These are phyloP conservation scores for Delonix regia DNA, from an alignment of 306 rosid species.

Conservation along the genomic window DNA sequence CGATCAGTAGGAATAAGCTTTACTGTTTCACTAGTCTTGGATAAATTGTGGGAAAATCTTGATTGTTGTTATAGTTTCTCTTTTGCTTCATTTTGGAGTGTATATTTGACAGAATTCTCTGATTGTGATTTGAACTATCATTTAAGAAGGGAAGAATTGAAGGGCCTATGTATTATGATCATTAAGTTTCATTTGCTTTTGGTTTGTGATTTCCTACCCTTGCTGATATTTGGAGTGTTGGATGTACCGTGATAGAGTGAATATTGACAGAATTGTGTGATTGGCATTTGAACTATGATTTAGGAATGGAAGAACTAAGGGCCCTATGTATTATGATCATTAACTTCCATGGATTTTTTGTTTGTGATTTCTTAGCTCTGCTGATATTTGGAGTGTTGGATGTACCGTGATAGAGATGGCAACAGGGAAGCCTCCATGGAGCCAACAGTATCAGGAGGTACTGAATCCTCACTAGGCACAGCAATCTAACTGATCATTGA, in stretches of 20 bases:
- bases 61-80: slow-evolving; percentile 3
- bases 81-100: neutral
- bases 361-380: slow-evolving; percentile 63
- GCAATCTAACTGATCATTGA: slow-evolving; percentile 24
- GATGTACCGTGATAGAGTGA: slow-evolving; percentile 94
- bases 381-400: slow-evolving; percentile 99
- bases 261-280: no score
- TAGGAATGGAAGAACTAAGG: neutral
- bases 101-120: slow-evolving; percentile 3
- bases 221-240: slow-evolving; percentile 99
- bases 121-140: slow-evolving; percentile 5
- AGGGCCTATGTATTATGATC: slow-evolving; percentile 12
- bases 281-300: slow-evolving; percentile 4
- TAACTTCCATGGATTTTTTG: neutral
- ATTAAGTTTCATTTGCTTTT: neutral
- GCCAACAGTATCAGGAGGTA: slow-evolving; percentile 97
- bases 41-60: slow-evolving; percentile 5
- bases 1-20: neutral
- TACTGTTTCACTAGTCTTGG: neutral
- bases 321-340: slow-evolving; percentile 14
- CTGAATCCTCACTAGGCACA: slow-evolving; percentile 26
- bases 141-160: slow-evolving; percentile 19
- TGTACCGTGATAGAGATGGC: slow-evolving; percentile 98
- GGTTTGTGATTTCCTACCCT: slow-evolving; percentile 56
- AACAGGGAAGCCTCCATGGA: slow-evolving; percentile 99